Evolutionary conservation across 1,284 basidiomycete species (phyloP), one percentile per base, ranked within the genome.

Genomic region (Ceraceosorus bombacis): DNA sequence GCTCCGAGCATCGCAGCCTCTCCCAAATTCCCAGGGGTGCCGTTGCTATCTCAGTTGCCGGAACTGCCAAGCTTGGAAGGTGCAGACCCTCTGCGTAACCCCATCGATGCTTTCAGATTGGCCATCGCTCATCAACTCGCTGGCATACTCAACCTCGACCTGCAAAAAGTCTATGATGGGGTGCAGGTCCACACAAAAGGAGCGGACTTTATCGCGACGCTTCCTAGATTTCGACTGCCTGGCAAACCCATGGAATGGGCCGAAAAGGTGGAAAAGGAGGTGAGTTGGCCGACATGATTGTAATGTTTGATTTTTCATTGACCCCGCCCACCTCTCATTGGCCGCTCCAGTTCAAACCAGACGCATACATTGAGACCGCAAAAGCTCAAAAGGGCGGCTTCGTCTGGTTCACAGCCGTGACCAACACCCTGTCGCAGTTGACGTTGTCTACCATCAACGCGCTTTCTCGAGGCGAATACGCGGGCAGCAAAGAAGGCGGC

Each of bases 141-240:
- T 6, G 84, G 87, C 53, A 84, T 85, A 0, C 82, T 94, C 39
- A 84, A 84, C 13, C 62, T 76, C 36, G 64, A 69, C 39, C 53
- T 79, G 51, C 70, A 76, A 9, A 81, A 90, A 73, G 88, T 86
- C 0, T 94, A 88, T 77, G 79, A 83, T 38, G 93, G 88, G 12
- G 88, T 96, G 5, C 88, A 93, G 78, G 88, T 87, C 67, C 89
- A 89, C 53, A 92, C 91, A 80, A 93, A 94, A 80, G 62, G 68
- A 36, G 86, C 84, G 52, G 94, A 99, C 80, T 91, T 95, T 71
- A 89, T 88, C 0, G 84, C 98, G 40, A 92, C 95, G 5, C 79
- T 97, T 49, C 90, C 93, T 37, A 84, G 94, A 60, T 97, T 94
- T 81, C 83, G 89, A 67, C 82, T 96, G 54, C 85, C 39, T 6